Evolutionary conservation across 306 rosid species (phyloP).

Genomic region (Coriaria nepalensis): DNA sequence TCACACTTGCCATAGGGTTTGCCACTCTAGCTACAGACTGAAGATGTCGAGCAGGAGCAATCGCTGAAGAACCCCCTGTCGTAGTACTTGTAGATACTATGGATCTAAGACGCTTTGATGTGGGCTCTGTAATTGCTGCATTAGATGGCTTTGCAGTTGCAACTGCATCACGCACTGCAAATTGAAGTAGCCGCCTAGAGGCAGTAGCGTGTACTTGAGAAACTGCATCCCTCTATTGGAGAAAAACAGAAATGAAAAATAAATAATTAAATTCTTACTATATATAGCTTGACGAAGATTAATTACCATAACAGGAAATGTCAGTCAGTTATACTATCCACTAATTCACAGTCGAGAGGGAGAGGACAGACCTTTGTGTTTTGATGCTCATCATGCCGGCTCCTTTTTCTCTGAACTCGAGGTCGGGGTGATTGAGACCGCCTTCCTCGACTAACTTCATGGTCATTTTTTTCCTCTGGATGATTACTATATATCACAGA

Average conservation of each 20-base stretch:
- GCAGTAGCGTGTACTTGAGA: conserved; percentile 37
- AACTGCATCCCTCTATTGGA: conserved; percentile 46
- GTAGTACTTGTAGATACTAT: conserved; percentile 39
- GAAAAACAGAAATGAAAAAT: no score
- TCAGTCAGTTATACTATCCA: no score
- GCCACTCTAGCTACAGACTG: conserved; percentile 47
- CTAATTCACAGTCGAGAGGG: neutral
- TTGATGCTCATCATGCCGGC: conserved; percentile 44
- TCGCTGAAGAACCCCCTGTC: conserved; percentile 33
- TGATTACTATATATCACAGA: conserved; percentile 32
- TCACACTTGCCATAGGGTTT: conserved; percentile 76
- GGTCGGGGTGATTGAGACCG: conserved; percentile 36
- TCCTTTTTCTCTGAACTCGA: conserved; percentile 53
- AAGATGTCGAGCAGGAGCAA: conserved; percentile 36
- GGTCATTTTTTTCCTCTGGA: conserved; percentile 25
- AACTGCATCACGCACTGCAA: conserved; percentile 57
- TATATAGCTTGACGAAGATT: neutral
- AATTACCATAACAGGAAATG: no score
- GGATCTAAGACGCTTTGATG: conserved; percentile 47
- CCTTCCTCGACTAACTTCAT: conserved; percentile 21
- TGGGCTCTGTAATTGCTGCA: conserved; percentile 20
- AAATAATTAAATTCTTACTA: neutral
- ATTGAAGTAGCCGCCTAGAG: conserved; percentile 45
- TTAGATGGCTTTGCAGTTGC: conserved; percentile 30
- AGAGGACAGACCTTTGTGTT: conserved; percentile 34